Evolutionary conservation across 176 grass and related monocot genomes (phyloP).

Genomic region (Saccharum officinarum): DNA sequence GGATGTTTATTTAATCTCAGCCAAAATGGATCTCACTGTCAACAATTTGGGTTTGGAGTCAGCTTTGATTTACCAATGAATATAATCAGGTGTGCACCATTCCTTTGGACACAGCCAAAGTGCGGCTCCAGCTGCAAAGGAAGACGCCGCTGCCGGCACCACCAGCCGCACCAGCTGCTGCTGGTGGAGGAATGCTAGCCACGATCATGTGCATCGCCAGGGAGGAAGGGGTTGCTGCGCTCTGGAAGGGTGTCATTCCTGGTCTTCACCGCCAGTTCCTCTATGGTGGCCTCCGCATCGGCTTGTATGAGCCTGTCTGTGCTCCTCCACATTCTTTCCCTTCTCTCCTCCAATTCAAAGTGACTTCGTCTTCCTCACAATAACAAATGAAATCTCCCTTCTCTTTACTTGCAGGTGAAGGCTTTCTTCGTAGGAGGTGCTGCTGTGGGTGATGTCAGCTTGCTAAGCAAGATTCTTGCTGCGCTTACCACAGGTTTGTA

Average conservation of each 20-base stretch:
- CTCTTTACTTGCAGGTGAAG: constrained; percentile 52
- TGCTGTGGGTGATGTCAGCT: constrained; percentile 44
- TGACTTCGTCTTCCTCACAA: neutral
- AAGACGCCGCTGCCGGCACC: neutral
- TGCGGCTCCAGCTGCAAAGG: constrained; percentile 94
- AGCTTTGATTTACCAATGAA: constrained; percentile 10
- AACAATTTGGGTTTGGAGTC: neutral
- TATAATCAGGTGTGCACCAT: constrained; percentile 77
- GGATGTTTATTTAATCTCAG: neutral
- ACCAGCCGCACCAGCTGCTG: neutral
- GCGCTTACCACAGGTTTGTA: constrained; percentile 74
- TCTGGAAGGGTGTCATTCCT: constrained; percentile 91
- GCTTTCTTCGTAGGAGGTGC: constrained; percentile 54
- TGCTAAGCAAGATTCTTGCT: constrained; percentile 77
- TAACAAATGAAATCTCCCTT: neutral
- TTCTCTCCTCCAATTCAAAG: neutral
- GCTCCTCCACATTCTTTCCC: neutral
- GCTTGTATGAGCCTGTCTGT: constrained; percentile 88
- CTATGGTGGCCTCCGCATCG: constrained; percentile 84
- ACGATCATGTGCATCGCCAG: constrained; percentile 61
- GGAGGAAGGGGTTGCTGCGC: constrained; percentile 72
- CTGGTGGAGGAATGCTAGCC: constrained; percentile 52
- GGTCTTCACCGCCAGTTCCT: constrained; percentile 81
- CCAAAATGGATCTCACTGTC: neutral
- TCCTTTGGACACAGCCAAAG: constrained; percentile 95